Percentiles rank a stretch among this genome's conserved stretches.
phyloP scores from a whole-genome alignment of 352 stramenopile genomes.

The Phytopythium oedochilum region DNA sequence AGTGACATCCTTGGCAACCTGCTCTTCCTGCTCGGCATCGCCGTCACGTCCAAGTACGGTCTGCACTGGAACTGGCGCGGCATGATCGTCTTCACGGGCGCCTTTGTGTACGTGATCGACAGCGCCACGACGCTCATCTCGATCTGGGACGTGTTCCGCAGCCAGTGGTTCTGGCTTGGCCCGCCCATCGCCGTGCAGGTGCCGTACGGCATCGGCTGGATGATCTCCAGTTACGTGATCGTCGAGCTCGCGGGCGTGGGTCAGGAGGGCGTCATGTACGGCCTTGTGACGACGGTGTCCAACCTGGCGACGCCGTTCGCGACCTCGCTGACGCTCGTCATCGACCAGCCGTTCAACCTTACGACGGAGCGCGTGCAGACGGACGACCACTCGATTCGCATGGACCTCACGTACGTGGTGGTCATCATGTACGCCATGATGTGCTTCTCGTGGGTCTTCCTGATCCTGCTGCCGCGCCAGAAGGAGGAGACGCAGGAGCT shows the following conservation, averaged over 20 bases:
- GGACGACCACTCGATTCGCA: constrained; percentile 9
- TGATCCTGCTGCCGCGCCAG: constrained; percentile 22
- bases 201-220: constrained; percentile 16
- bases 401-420: constrained; percentile 11
- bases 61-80: constrained; percentile 30
- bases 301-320: constrained; percentile 15
- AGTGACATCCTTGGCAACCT: constrained; percentile 9
- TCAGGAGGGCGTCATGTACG: constrained; percentile 20
- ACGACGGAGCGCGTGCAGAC: constrained; percentile 9
- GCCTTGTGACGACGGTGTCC: constrained; percentile 19
- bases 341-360: constrained; percentile 18
- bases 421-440: constrained; percentile 19
- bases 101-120: constrained; percentile 20
- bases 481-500: constrained; percentile 25
- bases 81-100: constrained; percentile 17
- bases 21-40: constrained; percentile 7
- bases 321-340: constrained; percentile 9
- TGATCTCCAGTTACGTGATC: constrained; percentile 15
- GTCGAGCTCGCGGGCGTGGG: constrained; percentile 19
- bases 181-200: constrained; percentile 24
- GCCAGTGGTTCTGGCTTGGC: constrained; percentile 41
- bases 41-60: constrained; percentile 17
- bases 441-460: constrained; percentile 23
- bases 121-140: constrained; percentile 17
- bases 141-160: constrained; percentile 30